Percentiles rank a stretch among this genome's conserved stretches.
Conservation (phyloP, 2,329 filamentous ascomycete genomes). For the Pseudogymnoascus sp. region DNA sequence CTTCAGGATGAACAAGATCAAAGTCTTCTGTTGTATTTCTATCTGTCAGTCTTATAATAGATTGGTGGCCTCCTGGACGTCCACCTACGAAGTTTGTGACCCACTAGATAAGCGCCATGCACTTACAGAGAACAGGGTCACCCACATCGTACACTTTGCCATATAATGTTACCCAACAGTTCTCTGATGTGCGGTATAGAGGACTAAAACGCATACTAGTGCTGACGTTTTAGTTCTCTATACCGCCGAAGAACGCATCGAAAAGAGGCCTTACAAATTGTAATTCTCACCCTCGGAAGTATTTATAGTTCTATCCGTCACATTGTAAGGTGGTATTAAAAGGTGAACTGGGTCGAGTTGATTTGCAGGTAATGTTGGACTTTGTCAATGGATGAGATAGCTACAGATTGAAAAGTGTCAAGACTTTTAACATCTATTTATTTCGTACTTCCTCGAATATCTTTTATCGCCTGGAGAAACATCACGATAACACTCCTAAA, state of each 20-base stretch:
- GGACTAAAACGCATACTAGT: no score
- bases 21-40: conserved; percentile 46
- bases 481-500: background rate
- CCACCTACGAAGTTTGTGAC: background rate
- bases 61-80: no score
- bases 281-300: background rate
- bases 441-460: background rate
- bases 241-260: background rate
- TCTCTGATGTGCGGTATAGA: no score
- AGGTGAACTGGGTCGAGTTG: background rate
- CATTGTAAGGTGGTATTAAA: background rate
- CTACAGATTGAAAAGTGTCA: background rate
- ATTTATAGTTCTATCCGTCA: background rate
- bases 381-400: background rate
- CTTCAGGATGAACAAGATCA: conserved; percentile 43
- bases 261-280: background rate
- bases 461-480: background rate
- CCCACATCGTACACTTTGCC: background rate
- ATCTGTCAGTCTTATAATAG: conserved; percentile 31
- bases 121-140: background rate
- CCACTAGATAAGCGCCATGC: no score
- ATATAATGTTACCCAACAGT: background rate
- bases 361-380: background rate
- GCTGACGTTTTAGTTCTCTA: background rate
- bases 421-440: background rate